Evolutionary conservation across 2,329 filamentous ascomycete species (phyloP), one percentile per base, ranked within the genome.

Genomic region (Fusarium sp.): DNA sequence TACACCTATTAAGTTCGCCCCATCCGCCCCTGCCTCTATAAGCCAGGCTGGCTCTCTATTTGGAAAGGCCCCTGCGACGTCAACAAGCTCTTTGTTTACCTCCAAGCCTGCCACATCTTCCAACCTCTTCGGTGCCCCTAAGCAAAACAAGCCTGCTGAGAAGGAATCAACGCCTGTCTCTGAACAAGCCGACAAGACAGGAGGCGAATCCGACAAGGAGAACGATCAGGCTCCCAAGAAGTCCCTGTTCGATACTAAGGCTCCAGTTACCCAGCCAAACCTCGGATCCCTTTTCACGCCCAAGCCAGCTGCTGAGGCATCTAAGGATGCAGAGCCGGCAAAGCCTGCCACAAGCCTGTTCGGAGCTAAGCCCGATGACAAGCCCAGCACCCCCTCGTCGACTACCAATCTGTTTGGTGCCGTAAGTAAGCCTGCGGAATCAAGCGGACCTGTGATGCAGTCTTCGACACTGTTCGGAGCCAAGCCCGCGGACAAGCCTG

Each of bases 1-100:
- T 19, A 82, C 82, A 7, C 86, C 87, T 4, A 86, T 89, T 75
- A 88, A 88, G 73, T 88, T 88, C 72, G 82, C 81, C 14, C 76
- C 81, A 43, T 64, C 75, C 50, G 72, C 76, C 9, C 60, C 75
- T 57, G 73, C 76, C 9, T 53, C 77, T 24, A 54, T 77, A 19
- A 58, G 76, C 13, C 73, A 78, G 31, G 55, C 78, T 38, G 65
- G 69, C 34, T 76, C 70, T 67, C 75, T 78, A 14, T 81, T 82
- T 62, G 76, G 78, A 53, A 73, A 69, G 28, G 17, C 71, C 56
- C 70, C 67, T 24, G 71, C 77, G 28, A 72, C 71, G 36, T 73
- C 75, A 47, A 69, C 76, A 54, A 77, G 73, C 61, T 77, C 77
- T 36, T 61, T 80, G 28, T 81, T 83, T 43, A 73, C 78, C n/a